These are phyloP conservation scores for Phyllosticta capitalensis DNA, from an alignment of 2,329 filamentous ascomycete genomes.

Conservation along the genomic window DNA sequence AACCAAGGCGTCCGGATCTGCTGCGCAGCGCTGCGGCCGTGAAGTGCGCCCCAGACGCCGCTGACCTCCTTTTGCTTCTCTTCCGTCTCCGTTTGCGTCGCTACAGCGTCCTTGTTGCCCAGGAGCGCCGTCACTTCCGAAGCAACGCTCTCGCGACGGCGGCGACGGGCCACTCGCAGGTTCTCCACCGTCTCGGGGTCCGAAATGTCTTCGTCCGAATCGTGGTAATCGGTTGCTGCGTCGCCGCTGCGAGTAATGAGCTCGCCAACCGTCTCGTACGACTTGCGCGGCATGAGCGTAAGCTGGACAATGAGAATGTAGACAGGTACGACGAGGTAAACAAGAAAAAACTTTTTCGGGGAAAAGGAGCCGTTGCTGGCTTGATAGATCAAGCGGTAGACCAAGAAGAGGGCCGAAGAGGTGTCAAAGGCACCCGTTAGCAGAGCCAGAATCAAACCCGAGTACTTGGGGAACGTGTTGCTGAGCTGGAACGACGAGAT, in stretches of 20 bases:
- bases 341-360: conserved; percentile 40
- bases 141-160: conserved; percentile 53
- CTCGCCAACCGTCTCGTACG: conserved; percentile 58
- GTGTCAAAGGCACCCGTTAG: conserved; percentile 44
- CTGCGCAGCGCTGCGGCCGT: conserved; percentile 57
- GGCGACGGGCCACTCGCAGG: conserved; percentile 45
- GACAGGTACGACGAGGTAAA: conserved; percentile 39
- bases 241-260: conserved; percentile 57
- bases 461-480: conserved; percentile 42
- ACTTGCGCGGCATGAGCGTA: conserved; percentile 37
- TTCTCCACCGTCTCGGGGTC: conserved; percentile 38
- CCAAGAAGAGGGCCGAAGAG: conserved; percentile 39
- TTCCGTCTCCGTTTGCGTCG: conserved; percentile 54
- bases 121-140: conserved; percentile 66
- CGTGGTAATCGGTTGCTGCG: conserved; percentile 37
- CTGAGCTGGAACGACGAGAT: conserved; percentile 42
- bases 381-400: conserved; percentile 39
- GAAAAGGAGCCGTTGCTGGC: conserved; percentile 32
- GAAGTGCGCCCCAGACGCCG: conserved; percentile 81
- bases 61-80: conserved; percentile 60
- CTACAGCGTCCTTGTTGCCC: conserved; percentile 50
- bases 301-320: conserved; percentile 36
- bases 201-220: conserved; percentile 45
- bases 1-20: conserved; percentile 81
- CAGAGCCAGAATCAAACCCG: conserved; percentile 39